Conservation (phyloP, 768 basidiomycete species). For the Rhodotorula toruloides region DNA sequence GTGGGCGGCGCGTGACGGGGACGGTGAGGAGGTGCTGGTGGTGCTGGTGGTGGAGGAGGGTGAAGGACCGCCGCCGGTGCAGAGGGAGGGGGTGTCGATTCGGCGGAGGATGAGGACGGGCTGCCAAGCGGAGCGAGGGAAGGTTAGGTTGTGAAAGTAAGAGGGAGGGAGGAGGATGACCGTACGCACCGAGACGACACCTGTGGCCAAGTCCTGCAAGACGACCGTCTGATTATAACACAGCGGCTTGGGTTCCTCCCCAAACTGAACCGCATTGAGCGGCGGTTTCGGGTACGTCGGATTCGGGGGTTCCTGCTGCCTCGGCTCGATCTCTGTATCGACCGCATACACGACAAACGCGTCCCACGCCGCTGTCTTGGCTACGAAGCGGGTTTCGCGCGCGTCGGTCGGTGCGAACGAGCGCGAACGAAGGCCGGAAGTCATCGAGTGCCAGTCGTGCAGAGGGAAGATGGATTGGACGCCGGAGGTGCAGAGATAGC, state of each 20-base stretch:
- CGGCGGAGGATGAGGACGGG: constrained; percentile 91
- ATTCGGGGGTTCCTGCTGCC: constrained; percentile 56
- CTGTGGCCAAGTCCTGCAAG: constrained; percentile 86
- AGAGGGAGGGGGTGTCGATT: constrained; percentile 82
- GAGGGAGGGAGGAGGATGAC: background rate
- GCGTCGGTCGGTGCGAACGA: constrained; percentile 60
- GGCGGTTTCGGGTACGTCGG: constrained; percentile 82
- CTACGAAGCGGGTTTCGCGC: constrained; percentile 56
- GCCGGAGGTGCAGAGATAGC: constrained; percentile 91
- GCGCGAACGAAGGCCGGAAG: constrained; percentile 66
- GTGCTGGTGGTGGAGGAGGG: no score
- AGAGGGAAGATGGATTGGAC: constrained; percentile 87
- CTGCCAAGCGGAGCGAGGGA: background rate
- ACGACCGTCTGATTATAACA: constrained; percentile 97
- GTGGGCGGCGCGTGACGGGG: no score
- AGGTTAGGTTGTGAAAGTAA: no score
- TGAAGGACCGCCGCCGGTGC: constrained; percentile 71
- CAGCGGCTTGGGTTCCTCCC: constrained; percentile 76
- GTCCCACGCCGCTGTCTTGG: constrained; percentile 85
- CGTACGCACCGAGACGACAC: constrained; percentile 62
- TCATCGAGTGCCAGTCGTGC: constrained; percentile 79
- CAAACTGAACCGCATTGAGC: constrained; percentile 73
- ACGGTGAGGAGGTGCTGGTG: constrained; percentile 60
- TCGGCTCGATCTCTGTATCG: constrained; percentile 70
- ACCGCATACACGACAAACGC: constrained; percentile 97